phyloP scores from a whole-genome alignment of 768 basidiomycete species.

The Aureoboletus auriporus region DNA sequence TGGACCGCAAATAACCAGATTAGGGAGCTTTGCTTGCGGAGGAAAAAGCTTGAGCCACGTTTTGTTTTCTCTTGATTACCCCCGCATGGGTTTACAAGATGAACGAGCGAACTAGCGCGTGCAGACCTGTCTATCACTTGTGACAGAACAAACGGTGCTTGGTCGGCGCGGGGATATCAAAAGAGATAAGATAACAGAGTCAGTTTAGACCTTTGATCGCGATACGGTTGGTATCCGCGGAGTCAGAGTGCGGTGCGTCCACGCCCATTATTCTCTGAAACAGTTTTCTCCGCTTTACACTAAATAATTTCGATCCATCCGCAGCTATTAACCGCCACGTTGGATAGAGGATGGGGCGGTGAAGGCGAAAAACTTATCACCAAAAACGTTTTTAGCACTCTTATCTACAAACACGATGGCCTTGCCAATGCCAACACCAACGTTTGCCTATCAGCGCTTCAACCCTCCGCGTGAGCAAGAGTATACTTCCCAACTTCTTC shows the following conservation, averaged over 20 bases:
- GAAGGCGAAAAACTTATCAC: neutral
- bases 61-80: neutral
- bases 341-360: too few species aligned
- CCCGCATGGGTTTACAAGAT: too few species aligned
- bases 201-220: constrained; percentile 11
- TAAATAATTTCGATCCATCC: constrained; percentile 1
- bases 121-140: neutral
- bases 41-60: too few species aligned
- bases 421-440: too few species aligned
- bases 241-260: neutral
- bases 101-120: constrained; percentile 7
- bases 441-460: neutral
- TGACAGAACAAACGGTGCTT: constrained; percentile 12
- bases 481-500: neutral
- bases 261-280: neutral
- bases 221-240: constrained; percentile 19
- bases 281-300: constrained; percentile 4
- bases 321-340: neutral
- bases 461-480: neutral
- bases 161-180: constrained; percentile 17
- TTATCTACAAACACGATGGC: neutral
- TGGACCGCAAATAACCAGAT: neutral
- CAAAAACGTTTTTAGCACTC: constrained; percentile 6
- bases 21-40: neutral
- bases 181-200: constrained; percentile 25